These are phyloP conservation scores for Aureobasidium namibiae DNA, from an alignment of 2,329 filamentous ascomycete genomes.

Conservation along the genomic window DNA sequence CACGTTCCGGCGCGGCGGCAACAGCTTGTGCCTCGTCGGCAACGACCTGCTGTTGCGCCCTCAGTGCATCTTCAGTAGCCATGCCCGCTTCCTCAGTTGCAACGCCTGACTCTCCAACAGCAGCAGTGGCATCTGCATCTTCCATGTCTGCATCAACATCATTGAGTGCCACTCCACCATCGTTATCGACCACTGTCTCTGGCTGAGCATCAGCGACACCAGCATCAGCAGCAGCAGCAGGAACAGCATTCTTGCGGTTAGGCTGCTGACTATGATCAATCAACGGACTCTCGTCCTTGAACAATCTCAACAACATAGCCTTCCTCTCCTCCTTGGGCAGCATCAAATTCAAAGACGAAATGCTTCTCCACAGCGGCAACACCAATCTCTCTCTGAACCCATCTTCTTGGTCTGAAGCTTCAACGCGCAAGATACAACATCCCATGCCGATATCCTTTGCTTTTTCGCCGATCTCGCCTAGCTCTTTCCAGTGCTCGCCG, in stretches of 20 bases:
- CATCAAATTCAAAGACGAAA: slow-evolving; percentile 92
- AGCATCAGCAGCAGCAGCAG: not conserved
- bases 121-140: slow-evolving; percentile 16
- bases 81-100: slow-evolving; percentile 30
- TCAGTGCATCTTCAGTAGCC: slow-evolving; percentile 30
- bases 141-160: slow-evolving; percentile 26
- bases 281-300: slow-evolving; percentile 78
- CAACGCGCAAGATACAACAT: slow-evolving; percentile 81
- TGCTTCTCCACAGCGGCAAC: slow-evolving; percentile 86
- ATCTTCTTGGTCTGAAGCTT: slow-evolving; percentile 45
- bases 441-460: slow-evolving; percentile 77
- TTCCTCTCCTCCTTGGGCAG: slow-evolving; percentile 90
- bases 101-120: slow-evolving; percentile 18
- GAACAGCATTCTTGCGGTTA: not conserved
- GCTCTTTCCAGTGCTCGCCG: slow-evolving; percentile 61
- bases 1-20: slow-evolving; percentile 36
- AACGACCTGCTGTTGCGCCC: slow-evolving; percentile 35
- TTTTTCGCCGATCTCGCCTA: slow-evolving; percentile 81
- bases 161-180: slow-evolving; percentile 16
- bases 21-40: slow-evolving; percentile 25
- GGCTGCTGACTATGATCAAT: slow-evolving; percentile 51
- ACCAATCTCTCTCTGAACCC: slow-evolving; percentile 69
- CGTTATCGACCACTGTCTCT: slow-evolving; percentile 21
- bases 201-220: slow-evolving; percentile 19
- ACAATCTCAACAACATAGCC: slow-evolving; percentile 85